Evolutionary conservation across 805 yeast species (phyloP).

Genomic region (Scheffersomyces stipitis): DNA sequence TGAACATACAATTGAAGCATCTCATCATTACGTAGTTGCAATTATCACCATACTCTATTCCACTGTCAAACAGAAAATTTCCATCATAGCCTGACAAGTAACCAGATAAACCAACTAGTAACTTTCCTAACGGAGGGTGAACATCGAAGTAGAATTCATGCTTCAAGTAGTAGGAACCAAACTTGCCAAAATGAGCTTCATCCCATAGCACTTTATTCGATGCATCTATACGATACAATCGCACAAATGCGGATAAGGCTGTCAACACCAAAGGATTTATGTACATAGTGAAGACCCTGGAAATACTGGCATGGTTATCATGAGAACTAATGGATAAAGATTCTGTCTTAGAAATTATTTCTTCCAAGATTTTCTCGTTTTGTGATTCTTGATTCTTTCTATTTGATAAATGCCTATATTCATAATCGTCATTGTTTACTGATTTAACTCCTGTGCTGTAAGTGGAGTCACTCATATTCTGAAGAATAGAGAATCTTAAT

Average conservation of each 20-base stretch:
- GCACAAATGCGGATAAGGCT: constrained; percentile 28
- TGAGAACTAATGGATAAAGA: constrained; percentile 5
- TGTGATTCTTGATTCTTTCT: too few relatives aligned
- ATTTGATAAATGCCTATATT: too few relatives aligned
- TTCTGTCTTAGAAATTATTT: constrained; percentile 11
- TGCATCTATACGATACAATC: constrained; percentile 59
- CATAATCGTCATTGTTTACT: too few relatives aligned
- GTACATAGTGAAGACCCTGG: constrained; percentile 2
- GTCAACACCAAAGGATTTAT: constrained; percentile 9
- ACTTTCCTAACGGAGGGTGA: constrained; percentile 84
- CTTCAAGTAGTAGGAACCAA: constrained; percentile 75
- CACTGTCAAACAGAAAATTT: constrained; percentile 70
- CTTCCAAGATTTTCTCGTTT: constrained; percentile 7
- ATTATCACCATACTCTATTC: constrained; percentile 60
- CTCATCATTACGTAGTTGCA: constrained; percentile 67
- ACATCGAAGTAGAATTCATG: constrained; percentile 85
- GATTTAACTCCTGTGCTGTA: too few relatives aligned
- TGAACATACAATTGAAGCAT: constrained; percentile 66
- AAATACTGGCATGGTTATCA: constrained; percentile 2
- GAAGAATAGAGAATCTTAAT: too few relatives aligned
- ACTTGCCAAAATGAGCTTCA: constrained; percentile 88
- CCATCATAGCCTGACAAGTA: constrained; percentile 82
- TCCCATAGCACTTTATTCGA: constrained; percentile 77
- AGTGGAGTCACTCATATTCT: too few relatives aligned
- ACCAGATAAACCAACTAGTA: constrained; percentile 77